These are phyloP conservation scores for Aspergillus ruber DNA, from an alignment of 2,329 filamentous ascomycete genomes.

Conservation along the genomic window DNA sequence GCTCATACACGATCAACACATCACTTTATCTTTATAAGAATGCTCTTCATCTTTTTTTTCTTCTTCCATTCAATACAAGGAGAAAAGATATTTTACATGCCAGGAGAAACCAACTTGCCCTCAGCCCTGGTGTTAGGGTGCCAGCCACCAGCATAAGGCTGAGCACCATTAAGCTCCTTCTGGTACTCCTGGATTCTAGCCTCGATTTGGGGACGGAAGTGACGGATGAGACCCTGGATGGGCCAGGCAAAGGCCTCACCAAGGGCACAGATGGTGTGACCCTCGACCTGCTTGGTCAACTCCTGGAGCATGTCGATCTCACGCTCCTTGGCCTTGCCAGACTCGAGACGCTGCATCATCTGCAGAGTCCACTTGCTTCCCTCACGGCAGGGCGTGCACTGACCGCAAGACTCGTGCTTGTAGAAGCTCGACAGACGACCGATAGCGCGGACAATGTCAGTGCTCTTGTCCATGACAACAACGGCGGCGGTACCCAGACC, in stretches of 20 bases:
- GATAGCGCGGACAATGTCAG: slow-evolving; percentile 92
- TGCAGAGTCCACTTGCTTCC: slow-evolving; percentile 98
- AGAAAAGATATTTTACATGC: slow-evolving; percentile 71
- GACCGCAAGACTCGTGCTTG: slow-evolving; percentile 94
- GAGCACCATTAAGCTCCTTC: slow-evolving; percentile 59
- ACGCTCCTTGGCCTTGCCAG: slow-evolving; percentile 75
- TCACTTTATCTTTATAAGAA: neutral
- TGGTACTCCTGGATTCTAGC: slow-evolving; percentile 79
- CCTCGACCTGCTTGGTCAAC: slow-evolving; percentile 98
- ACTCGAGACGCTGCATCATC: slow-evolving; percentile 96
- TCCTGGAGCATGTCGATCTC: slow-evolving; percentile 99
- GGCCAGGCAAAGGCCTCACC: slow-evolving; percentile 99
- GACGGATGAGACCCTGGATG: slow-evolving; percentile 93
- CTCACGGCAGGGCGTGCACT: slow-evolving; percentile 99
- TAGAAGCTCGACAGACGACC: slow-evolving; percentile 93
- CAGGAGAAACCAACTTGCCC: slow-evolving; percentile 80
- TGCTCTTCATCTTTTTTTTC: neutral
- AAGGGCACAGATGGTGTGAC: slow-evolving; percentile 95
- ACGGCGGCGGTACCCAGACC: slow-evolving; percentile 96
- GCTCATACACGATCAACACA: neutral
- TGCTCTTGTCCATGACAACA: slow-evolving; percentile 98
- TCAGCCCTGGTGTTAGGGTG: slow-evolving; percentile 64
- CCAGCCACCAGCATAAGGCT: slow-evolving; percentile 83
- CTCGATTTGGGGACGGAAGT: slow-evolving; percentile 95
- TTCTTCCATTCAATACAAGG: slow-evolving; percentile 28